Base-by-base conservation (phyloP, 257 asterid genomes). In the Petunia axillaris region DNA sequence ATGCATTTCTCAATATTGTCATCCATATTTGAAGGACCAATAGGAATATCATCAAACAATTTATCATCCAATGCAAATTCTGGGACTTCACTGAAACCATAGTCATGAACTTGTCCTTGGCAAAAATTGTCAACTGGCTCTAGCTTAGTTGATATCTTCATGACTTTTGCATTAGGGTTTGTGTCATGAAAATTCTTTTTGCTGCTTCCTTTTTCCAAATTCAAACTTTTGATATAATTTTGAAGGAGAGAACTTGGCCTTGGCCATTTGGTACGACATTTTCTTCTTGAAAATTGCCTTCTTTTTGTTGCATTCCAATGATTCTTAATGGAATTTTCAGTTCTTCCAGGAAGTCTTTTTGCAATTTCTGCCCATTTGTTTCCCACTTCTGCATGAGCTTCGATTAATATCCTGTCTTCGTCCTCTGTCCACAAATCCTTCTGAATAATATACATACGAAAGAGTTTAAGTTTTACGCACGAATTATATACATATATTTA, bases 301-400 rank as follows among this genome's bases (percentile, higher is more conserved):
- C 98, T 86, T 73, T 94, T 94, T 4, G 98, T 94, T 1, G 98
- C 97, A 58, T 94, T 94, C 98, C 98, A 94, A 39, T 94, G 98
- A 79, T 94, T 94, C 83, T 94, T 94, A 77, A 94, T 92, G n/a
- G 97, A 91, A 54, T 94, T 94, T 65, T 94, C 98, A 1, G 93
- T 94, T 84, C 97, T 86, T 70, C 96, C 97, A 0, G 90, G 87
- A 6, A 94, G 87, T 70, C 86, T 85, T 60, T 93, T 90, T 1
- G 97, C 97, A 7, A 94, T 94, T 79, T 93, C 97, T 58, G 97
- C 96, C 98, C 98, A 94, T 85, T 90, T 92, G 68, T 94, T 94
- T 40, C 98, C 98, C 3, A 91, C 81, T 73, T 88, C 91, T 13
- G 83, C 84, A 82, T 94, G 98, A 25, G 91, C 93, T 82, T 91